phyloP scores from a whole-genome alignment of 2,329 filamentous ascomycete species.

The Trichoderma sp. region DNA sequence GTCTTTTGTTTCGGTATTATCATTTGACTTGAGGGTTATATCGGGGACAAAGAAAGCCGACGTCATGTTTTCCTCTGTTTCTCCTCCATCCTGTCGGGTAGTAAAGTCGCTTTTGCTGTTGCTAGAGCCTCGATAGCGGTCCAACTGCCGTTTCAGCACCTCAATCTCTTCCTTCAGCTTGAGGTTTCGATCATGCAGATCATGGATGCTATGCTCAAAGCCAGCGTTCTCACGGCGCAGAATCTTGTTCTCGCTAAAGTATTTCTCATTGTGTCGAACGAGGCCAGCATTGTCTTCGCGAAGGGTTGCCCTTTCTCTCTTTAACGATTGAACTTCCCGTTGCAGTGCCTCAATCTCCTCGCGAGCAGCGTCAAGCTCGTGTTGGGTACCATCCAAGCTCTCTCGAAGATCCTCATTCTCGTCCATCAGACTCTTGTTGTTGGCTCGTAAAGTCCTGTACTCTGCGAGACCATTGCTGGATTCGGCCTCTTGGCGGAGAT shows the following conservation, averaged over 20 bases:
- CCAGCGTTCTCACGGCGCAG: conserved; percentile 47
- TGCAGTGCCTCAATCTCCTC: conserved; percentile 41
- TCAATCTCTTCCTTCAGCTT: conserved; percentile 49
- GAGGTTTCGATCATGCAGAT: conserved; percentile 46
- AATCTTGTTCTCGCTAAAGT: conserved; percentile 52
- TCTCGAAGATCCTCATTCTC: conserved; percentile 46
- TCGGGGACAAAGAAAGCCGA: conserved; percentile 59
- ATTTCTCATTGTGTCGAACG: conserved; percentile 54
- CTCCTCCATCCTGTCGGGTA: conserved; percentile 34
- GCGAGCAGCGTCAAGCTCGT: conserved; percentile 41
- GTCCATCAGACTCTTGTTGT: conserved; percentile 40
- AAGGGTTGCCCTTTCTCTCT: conserved; percentile 45
- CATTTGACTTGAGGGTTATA: conserved; percentile 50
- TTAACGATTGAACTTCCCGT: conserved; percentile 38
- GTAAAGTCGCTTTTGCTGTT: conserved; percentile 36
- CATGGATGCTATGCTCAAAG: conserved; percentile 46
- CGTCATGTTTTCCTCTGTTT: conserved; percentile 53
- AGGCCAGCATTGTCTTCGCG: conserved; percentile 51
- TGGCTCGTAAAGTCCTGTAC: conserved; percentile 44
- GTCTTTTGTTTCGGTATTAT: conserved; percentile 35
- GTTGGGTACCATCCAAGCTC: conserved; percentile 39
- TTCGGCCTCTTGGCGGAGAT: conserved; percentile 40
- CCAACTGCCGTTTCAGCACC: conserved; percentile 44
- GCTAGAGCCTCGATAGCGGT: conserved; percentile 38
- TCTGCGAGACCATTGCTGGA: conserved; percentile 43